Conservation (phyloP, 1,284 basidiomycete genomes). For the Ceratobasidium sp. region DNA sequence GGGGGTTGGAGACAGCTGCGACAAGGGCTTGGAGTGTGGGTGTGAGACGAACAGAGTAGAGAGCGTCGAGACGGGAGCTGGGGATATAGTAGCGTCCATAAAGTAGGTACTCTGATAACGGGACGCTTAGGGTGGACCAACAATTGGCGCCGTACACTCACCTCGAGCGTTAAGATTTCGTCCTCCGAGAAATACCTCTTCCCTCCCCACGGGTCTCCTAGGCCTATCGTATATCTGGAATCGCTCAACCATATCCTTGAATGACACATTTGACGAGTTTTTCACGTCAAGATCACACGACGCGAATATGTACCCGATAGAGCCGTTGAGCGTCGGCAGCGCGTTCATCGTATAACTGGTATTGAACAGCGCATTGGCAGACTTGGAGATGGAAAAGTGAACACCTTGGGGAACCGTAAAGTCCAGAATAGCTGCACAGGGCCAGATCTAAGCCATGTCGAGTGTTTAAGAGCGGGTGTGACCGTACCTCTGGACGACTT, state of each 20-base stretch:
- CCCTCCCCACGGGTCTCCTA: conserved; percentile 74
- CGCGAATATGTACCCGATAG: conserved; percentile 92
- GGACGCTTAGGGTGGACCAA: conserved; percentile 46
- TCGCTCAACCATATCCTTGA: conserved; percentile 89
- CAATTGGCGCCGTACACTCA: conserved; percentile 55
- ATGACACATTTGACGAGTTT: conserved; percentile 75
- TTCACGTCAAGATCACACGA: conserved; percentile 82
- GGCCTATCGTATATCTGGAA: conserved; percentile 86
- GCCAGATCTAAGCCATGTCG: conserved; percentile 53
- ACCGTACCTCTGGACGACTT: conserved; percentile 83
- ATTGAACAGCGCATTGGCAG: conserved; percentile 88
- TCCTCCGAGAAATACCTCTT: conserved; percentile 83
- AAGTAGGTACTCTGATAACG: conserved; percentile 79
- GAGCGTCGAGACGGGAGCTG: conserved; percentile 85
- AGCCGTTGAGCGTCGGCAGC: conserved; percentile 90
- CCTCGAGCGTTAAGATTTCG: conserved; percentile 80
- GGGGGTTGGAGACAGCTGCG: conserved; percentile 79
- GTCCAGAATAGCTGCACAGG: conserved; percentile 77
- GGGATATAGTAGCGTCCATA: conserved; percentile 95
- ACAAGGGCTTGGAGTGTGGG: conserved; percentile 76
- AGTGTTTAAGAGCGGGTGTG: conserved; percentile 50
- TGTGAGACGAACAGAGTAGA: conserved; percentile 84
- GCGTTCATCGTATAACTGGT: conserved; percentile 93
- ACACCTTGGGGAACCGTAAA: conserved; percentile 83
- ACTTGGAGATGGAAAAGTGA: conserved; percentile 85